Evolutionary conservation across 179 eudicot species (phyloP).

Genomic region (Beta corolliflora): DNA sequence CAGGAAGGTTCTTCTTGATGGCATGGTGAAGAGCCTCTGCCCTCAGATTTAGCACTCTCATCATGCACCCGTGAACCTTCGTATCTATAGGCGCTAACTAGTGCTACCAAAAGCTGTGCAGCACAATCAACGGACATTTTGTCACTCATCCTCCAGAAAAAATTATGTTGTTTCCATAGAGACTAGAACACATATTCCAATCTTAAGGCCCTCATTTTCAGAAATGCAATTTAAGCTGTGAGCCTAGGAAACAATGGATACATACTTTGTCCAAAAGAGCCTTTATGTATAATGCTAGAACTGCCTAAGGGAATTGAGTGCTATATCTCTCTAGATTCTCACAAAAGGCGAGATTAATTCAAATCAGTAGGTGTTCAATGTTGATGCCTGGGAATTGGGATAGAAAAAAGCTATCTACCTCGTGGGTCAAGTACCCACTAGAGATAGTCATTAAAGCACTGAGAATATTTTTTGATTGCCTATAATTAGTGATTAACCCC

Average conservation of each 20-base stretch:
- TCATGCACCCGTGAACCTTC: slow-evolving; percentile 71
- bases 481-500: no score
- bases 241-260: background rate
- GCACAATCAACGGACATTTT: background rate
- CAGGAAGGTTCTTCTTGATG: slow-evolving; percentile 36
- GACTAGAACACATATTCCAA: background rate
- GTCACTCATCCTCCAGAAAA: background rate
- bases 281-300: no score
- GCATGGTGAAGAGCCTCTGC: slow-evolving; percentile 49
- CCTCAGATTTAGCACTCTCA: slow-evolving; percentile 68
- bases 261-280: no score
- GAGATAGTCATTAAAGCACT: no score
- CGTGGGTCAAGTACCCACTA: no score
- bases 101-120: slow-evolving; percentile 70
- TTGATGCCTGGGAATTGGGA: no score
- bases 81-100: slow-evolving; percentile 77
- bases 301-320: no score
- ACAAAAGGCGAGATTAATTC: no score
- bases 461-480: no score
- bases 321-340: no score
- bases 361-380: no score
- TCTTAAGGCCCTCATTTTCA: background rate
- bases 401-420: no score
- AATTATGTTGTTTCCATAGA: background rate
- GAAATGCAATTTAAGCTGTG: background rate